Percentiles rank a stretch among this genome's conserved stretches.
These are phyloP conservation scores for Microdochium bolleyi DNA, from an alignment of 2,329 filamentous ascomycete species.

Conservation along the genomic window DNA sequence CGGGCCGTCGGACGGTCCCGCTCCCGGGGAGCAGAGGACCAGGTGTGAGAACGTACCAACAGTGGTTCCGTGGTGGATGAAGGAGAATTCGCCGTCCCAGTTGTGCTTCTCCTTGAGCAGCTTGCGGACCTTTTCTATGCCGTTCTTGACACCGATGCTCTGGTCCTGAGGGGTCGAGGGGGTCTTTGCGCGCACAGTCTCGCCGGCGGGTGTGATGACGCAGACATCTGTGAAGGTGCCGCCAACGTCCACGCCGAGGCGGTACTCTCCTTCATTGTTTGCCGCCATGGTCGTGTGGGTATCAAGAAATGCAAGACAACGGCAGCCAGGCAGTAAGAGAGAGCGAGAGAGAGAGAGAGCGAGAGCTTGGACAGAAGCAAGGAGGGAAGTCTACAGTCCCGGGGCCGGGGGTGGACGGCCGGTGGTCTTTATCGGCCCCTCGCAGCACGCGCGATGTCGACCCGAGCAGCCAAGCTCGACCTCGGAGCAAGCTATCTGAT, in stretches of 20 bases:
- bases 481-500: no score
- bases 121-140: constrained; percentile 30
- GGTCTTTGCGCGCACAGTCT: constrained; percentile 34
- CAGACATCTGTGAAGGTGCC: constrained; percentile 40
- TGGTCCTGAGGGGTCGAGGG: constrained; percentile 35
- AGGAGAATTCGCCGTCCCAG: constrained; percentile 36
- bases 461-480: no score
- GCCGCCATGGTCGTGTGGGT: constrained; percentile 2
- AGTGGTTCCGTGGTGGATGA: constrained; percentile 41
- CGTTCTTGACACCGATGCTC: constrained; percentile 36
- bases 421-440: no score
- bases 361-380: neutral
- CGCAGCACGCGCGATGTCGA: no score
- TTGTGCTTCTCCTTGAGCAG: constrained; percentile 25
- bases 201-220: constrained; percentile 33
- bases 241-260: constrained; percentile 16
- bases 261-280: constrained; percentile 8
- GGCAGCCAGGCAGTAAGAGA: neutral
- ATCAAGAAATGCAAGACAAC: neutral
- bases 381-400: neutral
- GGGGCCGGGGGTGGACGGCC: neutral
- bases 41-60: constrained; percentile 15
- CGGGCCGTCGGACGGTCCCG: neutral
- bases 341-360: neutral
- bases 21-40: neutral